Evolutionary conservation across 768 basidiomycete genomes (phyloP).

Genomic region (Tubosaeta sp.): DNA sequence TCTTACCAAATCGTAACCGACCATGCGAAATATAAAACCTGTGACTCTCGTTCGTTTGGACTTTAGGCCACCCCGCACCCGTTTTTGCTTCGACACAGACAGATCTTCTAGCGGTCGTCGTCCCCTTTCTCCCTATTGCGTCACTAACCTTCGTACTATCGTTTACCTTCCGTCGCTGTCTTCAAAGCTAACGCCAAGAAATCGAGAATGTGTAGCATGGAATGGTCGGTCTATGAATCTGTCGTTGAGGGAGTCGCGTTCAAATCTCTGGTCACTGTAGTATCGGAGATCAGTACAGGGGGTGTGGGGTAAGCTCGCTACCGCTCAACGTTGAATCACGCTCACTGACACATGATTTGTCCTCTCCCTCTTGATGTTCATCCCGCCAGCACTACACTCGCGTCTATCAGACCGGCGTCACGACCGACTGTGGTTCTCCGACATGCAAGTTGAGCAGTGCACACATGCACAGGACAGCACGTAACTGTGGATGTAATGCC

Average conservation of each 20-base stretch:
- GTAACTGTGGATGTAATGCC: constrained; percentile 53
- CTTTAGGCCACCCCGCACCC: neutral
- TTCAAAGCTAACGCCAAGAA: neutral
- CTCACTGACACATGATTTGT: constrained; percentile 1
- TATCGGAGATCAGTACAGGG: constrained; percentile 41
- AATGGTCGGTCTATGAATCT: constrained; percentile 40
- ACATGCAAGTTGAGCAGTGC: constrained; percentile 51
- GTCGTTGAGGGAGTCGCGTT: constrained; percentile 2
- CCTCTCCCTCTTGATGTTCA: neutral
- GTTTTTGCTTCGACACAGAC: neutral
- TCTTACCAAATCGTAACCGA: constrained; percentile 28
- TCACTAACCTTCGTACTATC: neutral
- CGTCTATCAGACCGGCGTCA: constrained; percentile 58
- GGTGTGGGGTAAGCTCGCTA: constrained; percentile 35
- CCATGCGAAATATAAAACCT: constrained; percentile 29
- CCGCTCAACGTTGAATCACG: neutral
- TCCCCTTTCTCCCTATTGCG: neutral
- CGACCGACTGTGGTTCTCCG: constrained; percentile 48
- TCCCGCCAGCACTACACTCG: constrained; percentile 55
- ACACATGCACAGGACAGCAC: constrained; percentile 58
- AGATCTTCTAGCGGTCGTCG: neutral
- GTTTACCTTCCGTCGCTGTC: neutral
- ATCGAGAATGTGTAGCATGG: constrained; percentile 50
- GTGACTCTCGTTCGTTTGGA: constrained; percentile 2
- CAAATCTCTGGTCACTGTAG: constrained; percentile 20